A percentile compares a stretch with the other conserved stretches of the same genome.
Evolutionary conservation across 2,329 filamentous ascomycete genomes (phyloP).

Genomic region (Sporothrix protearum): DNA sequence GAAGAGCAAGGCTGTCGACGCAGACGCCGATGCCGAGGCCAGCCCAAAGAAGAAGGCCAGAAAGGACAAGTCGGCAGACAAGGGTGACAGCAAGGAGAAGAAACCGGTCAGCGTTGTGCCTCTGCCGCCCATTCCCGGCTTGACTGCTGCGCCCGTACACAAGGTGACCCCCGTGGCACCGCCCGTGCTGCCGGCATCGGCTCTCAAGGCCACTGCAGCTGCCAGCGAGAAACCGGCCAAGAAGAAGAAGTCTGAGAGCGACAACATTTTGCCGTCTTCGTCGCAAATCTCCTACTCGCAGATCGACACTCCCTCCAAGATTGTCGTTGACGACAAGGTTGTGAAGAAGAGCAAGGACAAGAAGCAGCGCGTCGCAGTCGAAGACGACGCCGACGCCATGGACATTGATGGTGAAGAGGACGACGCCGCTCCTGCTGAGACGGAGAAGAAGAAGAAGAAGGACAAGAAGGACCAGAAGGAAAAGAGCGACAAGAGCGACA

Average conservation of each 20-base stretch:
- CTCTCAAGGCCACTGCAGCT: not conserved
- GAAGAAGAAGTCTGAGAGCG: not conserved
- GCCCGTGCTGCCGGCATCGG: conserved; percentile 25
- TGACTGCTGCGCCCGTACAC: not conserved
- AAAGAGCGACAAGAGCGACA: conserved; percentile 19
- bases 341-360: conserved; percentile 23
- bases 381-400: not conserved
- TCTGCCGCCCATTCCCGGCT: conserved; percentile 11
- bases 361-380: conserved; percentile 18
- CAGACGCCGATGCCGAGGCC: not conserved
- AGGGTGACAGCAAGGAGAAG: conserved; percentile 16
- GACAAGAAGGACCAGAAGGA: conserved; percentile 18
- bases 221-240: not conserved
- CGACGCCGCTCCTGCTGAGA: not conserved
- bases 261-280: conserved; percentile 12
- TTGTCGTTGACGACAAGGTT: conserved; percentile 5
- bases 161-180: conserved; percentile 33
- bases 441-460: conserved; percentile 16
- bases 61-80: conserved; percentile 27
- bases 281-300: conserved; percentile 22
- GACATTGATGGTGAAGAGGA: not conserved
- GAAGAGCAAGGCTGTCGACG: conserved; percentile 27
- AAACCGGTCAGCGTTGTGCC: conserved; percentile 18
- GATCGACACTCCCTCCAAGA: conserved; percentile 26
- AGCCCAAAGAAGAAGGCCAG: conserved; percentile 20